A percentile compares a stretch with the other conserved stretches of the same genome.
phyloP scores from a whole-genome alignment of 2,329 filamentous ascomycete species.

The Pleoardoris graminearum region DNA sequence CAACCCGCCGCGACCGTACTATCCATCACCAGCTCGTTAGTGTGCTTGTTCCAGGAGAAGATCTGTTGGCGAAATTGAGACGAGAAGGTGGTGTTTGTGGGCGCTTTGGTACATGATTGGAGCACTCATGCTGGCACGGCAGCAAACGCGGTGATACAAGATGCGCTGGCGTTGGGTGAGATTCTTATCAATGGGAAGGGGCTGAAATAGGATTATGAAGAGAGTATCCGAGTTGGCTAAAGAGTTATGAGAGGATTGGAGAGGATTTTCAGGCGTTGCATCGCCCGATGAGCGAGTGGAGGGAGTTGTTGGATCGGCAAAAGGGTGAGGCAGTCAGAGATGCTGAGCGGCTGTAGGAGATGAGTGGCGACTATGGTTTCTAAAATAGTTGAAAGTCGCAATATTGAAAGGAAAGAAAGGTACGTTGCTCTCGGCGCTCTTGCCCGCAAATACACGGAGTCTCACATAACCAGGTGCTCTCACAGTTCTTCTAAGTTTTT shows the following conservation, averaged over 20 bases:
- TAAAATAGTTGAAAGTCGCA: not conserved
- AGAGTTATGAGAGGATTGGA: not conserved
- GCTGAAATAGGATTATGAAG: not conserved
- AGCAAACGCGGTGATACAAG: not conserved
- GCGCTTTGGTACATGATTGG: not conserved
- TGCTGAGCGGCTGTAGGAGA: not conserved
- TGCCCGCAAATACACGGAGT: too few species aligned
- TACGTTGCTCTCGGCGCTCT: not conserved
- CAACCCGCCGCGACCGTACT: not conserved
- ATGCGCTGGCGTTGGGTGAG: conserved; percentile 1
- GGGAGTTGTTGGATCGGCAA: not conserved
- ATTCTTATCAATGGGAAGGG: not conserved
- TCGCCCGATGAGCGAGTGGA: not conserved
- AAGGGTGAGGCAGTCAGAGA: not conserved
- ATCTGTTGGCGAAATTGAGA: not conserved
- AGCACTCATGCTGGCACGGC: conserved; percentile 1
- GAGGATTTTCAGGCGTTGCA: not conserved
- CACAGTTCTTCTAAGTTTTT: too few species aligned
- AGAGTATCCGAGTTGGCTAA: not conserved
- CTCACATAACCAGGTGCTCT: too few species aligned
- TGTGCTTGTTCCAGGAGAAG: not conserved
- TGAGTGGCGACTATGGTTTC: not conserved
- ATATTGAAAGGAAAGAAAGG: not conserved
- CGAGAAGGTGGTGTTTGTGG: not conserved
- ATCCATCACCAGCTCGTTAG: conserved; percentile 1